Percentiles rank a stretch among this genome's conserved stretches.
Evolutionary conservation across 2,329 filamentous ascomycete genomes (phyloP).

Genomic region (Beauveria asiatica): DNA sequence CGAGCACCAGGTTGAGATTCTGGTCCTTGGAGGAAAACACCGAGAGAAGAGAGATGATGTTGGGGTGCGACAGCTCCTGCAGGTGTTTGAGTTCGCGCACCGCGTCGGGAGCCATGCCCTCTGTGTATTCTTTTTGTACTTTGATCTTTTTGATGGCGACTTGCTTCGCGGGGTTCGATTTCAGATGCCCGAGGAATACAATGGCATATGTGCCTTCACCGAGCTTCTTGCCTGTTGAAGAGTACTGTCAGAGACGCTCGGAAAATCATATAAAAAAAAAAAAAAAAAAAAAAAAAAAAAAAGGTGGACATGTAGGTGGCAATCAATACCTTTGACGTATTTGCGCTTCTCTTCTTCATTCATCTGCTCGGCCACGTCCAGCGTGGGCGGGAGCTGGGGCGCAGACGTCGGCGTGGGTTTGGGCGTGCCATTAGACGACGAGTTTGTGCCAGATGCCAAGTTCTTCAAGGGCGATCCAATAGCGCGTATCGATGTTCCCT

Average conservation of each 20-base stretch:
- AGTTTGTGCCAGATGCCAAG: conserved; percentile 24
- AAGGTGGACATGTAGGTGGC: not conserved
- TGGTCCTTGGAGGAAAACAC: conserved; percentile 96
- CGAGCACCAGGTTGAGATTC: conserved; percentile 91
- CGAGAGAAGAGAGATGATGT: conserved; percentile 86
- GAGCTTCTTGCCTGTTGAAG: conserved; percentile 64
- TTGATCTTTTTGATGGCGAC: conserved; percentile 96
- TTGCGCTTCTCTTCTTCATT: conserved; percentile 77
- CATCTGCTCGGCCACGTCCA: conserved; percentile 68
- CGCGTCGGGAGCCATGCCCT: conserved; percentile 89
- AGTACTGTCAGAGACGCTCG: not conserved
- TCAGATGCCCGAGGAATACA: conserved; percentile 81
- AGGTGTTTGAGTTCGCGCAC: conserved; percentile 94
- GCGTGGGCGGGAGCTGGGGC: conserved; percentile 27
- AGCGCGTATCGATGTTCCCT: conserved; percentile 20
- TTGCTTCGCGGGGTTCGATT: conserved; percentile 59
- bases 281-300: too few relatives aligned
- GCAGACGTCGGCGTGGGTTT: conserved; percentile 23
- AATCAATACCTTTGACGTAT: conserved; percentile 68
- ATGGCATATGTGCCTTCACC: conserved; percentile 96
- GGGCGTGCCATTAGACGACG: conserved; percentile 39
- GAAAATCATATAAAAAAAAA: not conserved
- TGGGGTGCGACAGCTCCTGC: conserved; percentile 87
- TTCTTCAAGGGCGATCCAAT: conserved; percentile 38
- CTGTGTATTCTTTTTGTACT: conserved; percentile 73